Conservation (phyloP, 768 basidiomycete species). For the Lactifluus volemus region DNA sequence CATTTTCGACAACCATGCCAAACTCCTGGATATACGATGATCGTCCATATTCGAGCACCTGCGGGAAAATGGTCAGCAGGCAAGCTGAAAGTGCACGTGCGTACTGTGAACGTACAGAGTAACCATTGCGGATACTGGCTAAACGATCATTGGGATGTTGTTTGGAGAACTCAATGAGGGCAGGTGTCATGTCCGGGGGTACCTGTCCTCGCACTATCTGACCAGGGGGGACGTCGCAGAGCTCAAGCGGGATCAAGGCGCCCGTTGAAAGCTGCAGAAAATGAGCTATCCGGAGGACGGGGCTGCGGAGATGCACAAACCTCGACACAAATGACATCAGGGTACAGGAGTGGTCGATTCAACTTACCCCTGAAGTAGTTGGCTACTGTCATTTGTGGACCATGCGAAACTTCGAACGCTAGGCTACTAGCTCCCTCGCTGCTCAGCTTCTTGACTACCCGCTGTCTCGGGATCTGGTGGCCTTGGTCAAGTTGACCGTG, state of each 20-base stretch:
- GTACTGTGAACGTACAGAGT: conserved; percentile 31
- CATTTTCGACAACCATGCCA: conserved; percentile 51
- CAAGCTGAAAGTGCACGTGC: neutral
- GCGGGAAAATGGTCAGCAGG: neutral
- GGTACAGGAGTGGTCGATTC: conserved; percentile 47
- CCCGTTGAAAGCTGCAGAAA: conserved; percentile 44
- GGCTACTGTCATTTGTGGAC: conserved; percentile 46
- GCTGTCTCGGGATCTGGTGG: conserved; percentile 26
- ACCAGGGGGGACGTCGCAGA: conserved; percentile 51
- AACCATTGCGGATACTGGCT: conserved; percentile 42
- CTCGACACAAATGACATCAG: conserved; percentile 60
- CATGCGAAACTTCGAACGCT: conserved; percentile 50
- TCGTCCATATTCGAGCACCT: conserved; percentile 39
- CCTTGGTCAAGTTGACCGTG: conserved; percentile 16
- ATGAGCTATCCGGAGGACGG: neutral
- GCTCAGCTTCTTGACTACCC: conserved; percentile 56
- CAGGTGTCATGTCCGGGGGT: conserved; percentile 53
- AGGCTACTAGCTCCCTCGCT: conserved; percentile 42
- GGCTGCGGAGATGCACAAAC: conserved; percentile 31
- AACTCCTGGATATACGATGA: conserved; percentile 58
- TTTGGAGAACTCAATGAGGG: conserved; percentile 57
- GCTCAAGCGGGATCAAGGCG: conserved; percentile 59
- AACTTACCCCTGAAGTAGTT: conserved; percentile 49
- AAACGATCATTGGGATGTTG: conserved; percentile 52
- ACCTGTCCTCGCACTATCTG: conserved; percentile 69